Evolutionary conservation across 1,284 basidiomycete genomes (phyloP).

Genomic region (Ustilago crameri): DNA sequence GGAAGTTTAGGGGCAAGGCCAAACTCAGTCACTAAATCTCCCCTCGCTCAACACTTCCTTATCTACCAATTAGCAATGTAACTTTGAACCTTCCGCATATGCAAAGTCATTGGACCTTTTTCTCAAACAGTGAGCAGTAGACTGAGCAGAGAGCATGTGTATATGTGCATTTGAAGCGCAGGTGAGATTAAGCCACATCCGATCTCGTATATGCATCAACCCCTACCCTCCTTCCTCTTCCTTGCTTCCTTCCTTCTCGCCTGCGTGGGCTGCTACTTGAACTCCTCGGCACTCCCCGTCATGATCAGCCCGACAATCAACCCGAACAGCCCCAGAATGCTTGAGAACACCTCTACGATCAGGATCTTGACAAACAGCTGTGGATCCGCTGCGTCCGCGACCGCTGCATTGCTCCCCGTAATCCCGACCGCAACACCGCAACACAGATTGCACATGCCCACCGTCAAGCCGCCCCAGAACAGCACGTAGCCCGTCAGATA

Average conservation of each 20-base stretch:
- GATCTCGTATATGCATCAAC: too few relatives aligned
- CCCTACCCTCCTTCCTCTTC: not conserved
- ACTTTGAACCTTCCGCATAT: too few relatives aligned
- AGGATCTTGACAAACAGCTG: slow-evolving; percentile 67
- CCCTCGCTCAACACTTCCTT: not conserved
- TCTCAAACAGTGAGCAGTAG: too few relatives aligned
- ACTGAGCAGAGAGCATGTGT: too few relatives aligned
- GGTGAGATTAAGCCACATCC: too few relatives aligned
- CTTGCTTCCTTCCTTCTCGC: slow-evolving; percentile 9
- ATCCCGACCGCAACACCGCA: slow-evolving; percentile 66
- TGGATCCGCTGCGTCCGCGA: slow-evolving; percentile 67
- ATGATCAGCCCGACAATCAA: slow-evolving; percentile 57
- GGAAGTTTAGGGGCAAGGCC: slow-evolving; percentile 47
- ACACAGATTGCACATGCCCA: slow-evolving; percentile 66
- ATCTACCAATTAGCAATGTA: not conserved
- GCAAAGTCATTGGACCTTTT: too few relatives aligned
- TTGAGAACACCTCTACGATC: slow-evolving; percentile 64
- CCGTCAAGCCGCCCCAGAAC: slow-evolving; percentile 67
- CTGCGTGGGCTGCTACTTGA: too few relatives aligned
- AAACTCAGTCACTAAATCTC: slow-evolving; percentile 41
- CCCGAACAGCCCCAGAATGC: slow-evolving; percentile 66
- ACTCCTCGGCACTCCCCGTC: slow-evolving; percentile 37
- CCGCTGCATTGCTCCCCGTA: slow-evolving; percentile 65
- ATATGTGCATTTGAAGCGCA: too few relatives aligned
- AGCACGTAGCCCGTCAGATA: slow-evolving; percentile 65